Conservation (phyloP, 1,284 basidiomycete genomes). For the Sanghuangporus baumii region DNA sequence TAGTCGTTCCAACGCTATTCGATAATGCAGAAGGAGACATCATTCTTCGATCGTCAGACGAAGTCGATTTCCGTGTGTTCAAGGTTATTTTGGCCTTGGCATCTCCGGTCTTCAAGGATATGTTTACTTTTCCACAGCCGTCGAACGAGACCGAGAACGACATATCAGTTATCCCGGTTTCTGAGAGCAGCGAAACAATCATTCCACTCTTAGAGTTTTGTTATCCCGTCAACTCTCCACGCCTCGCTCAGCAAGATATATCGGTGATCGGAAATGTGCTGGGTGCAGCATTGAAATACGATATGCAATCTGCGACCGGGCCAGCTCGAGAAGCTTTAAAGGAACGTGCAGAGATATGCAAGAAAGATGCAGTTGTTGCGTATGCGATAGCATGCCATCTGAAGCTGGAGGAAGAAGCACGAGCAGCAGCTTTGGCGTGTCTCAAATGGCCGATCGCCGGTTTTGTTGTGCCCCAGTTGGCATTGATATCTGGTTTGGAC, state of each 20-base stretch:
- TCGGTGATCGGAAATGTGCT: conserved; percentile 21
- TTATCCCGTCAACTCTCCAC: conserved; percentile 27
- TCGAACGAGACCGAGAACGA: conserved; percentile 19
- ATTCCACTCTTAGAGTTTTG: conserved; percentile 49
- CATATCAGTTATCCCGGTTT: conserved; percentile 25
- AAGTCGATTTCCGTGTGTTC: conserved; percentile 21
- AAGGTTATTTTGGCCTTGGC: conserved; percentile 21
- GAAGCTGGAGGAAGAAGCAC: conserved; percentile 1
- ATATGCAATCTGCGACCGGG: conserved; percentile 23
- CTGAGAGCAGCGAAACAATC: conserved; percentile 40
- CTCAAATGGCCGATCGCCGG: conserved; percentile 1
- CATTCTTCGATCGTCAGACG: conserved; percentile 20
- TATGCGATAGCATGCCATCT: conserved; percentile 5
- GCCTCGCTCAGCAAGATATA: not conserved
- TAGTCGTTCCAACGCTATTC: not conserved
- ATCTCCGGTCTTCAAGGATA: conserved; percentile 24
- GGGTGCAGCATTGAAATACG: conserved; percentile 33
- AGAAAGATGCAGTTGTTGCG: not conserved
- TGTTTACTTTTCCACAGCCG: conserved; percentile 24
- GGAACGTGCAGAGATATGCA: not conserved
- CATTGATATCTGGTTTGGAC: not conserved
- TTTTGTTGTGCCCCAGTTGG: not conserved
- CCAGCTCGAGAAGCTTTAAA: not conserved
- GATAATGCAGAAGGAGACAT: conserved; percentile 16
- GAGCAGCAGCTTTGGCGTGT: not conserved